Evolutionary conservation across 2,329 filamentous ascomycete genomes (phyloP).

Genomic region (Fusarium phyllophilum): DNA sequence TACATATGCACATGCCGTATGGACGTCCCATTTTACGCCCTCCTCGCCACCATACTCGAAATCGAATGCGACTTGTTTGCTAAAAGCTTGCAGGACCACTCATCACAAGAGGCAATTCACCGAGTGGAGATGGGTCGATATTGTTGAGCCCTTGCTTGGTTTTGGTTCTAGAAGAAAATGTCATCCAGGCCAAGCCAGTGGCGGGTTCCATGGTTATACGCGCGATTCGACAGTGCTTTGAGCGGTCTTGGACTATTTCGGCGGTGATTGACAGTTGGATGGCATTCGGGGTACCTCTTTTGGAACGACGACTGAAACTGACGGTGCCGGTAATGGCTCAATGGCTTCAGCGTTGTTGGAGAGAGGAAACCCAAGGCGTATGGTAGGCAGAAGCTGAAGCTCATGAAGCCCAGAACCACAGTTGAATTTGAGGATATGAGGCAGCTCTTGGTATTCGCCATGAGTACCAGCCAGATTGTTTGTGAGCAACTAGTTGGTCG

Average conservation of each 20-base stretch:
- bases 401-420: not conserved
- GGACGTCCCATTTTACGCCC: not conserved
- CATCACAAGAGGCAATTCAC: not conserved
- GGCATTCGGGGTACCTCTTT: not conserved
- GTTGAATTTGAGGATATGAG: not conserved
- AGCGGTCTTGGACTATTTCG: slow-evolving; percentile 3
- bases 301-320: slow-evolving; percentile 6
- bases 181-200: slow-evolving; percentile 8
- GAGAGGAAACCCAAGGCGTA: not conserved
- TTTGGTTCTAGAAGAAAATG: not conserved
- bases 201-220: not conserved
- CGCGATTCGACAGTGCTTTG: not conserved
- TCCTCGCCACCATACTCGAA: slow-evolving; percentile 17
- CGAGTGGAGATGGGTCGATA: slow-evolving; percentile 5
- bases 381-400: not conserved
- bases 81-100: not conserved
- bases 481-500: not conserved
- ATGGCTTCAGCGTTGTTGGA: not conserved
- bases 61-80: not conserved
- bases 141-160: not conserved
- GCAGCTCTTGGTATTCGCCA: slow-evolving; percentile 1
- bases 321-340: not conserved
- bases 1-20: not conserved
- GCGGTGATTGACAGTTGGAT: slow-evolving; percentile 1
- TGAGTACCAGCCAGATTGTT: not conserved